Evolutionary conservation across 371 early-diverging fungal genomes (phyloP).

Genomic region (Zychaea mexicana): DNA sequence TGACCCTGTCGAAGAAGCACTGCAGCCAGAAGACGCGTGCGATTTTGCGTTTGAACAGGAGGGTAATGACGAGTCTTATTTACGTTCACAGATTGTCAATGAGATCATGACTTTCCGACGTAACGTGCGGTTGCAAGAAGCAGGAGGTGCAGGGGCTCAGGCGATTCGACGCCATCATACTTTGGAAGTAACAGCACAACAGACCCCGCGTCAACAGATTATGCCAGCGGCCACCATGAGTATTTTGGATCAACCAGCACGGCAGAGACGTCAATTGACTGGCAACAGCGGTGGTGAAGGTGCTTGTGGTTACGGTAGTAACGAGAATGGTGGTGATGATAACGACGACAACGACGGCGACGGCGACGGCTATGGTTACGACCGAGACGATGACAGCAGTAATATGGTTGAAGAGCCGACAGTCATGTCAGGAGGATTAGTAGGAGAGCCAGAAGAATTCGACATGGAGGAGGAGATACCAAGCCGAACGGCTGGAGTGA

Average conservation of each 20-base stretch:
- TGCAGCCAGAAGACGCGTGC: conserved; percentile 11
- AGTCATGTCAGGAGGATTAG: conserved; percentile 14
- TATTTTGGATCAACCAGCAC: conserved; percentile 2
- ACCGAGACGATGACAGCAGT: background rate
- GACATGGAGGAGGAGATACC: conserved; percentile 19
- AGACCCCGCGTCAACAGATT: background rate
- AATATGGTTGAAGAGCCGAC: conserved; percentile 1
- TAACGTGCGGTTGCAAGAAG: background rate
- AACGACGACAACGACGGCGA: background rate
- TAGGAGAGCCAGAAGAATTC: conserved; percentile 35
- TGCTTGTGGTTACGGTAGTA: background rate
- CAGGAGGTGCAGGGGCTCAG: conserved; percentile 4
- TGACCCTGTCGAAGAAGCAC: conserved; percentile 26
- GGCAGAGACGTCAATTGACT: background rate
- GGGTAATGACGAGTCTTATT: conserved; percentile 12
- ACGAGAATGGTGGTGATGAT: background rate
- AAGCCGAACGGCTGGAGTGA: conserved; percentile 8
- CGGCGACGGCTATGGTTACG: background rate
- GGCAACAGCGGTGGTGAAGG: background rate
- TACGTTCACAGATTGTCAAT: conserved; percentile 22
- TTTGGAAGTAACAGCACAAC: conserved; percentile 1
- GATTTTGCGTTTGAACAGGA: conserved; percentile 27
- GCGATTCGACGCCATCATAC: background rate
- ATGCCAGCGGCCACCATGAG: conserved; percentile 27
- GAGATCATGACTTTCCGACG: conserved; percentile 25